Evolutionary conservation across 2,329 filamentous ascomycete species (phyloP).

Genomic region (Aureobasidium sp.): DNA sequence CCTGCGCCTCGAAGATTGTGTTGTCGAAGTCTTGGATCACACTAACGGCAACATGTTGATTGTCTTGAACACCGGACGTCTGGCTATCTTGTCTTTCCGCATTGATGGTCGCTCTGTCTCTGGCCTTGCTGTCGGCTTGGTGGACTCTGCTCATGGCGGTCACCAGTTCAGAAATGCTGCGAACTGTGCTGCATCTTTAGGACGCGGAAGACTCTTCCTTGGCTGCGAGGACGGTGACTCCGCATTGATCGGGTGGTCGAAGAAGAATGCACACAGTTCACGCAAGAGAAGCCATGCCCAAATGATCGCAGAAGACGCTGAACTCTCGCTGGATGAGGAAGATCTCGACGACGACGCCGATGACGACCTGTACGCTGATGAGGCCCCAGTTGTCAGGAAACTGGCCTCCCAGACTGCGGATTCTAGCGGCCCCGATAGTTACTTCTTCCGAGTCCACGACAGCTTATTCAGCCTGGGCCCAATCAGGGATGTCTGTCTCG

Average conservation of each 20-base stretch:
- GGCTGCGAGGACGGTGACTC: conserved; percentile 83
- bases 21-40: conserved; percentile 66
- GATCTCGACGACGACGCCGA: conserved; percentile 53
- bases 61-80: conserved; percentile 65
- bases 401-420: conserved; percentile 30
- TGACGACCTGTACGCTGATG: conserved; percentile 59
- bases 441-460: conserved; percentile 72
- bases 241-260: conserved; percentile 70
- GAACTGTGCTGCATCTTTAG: conserved; percentile 64
- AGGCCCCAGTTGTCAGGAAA: conserved; percentile 36
- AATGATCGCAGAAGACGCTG: conserved; percentile 45
- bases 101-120: conserved; percentile 89
- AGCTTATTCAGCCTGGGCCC: conserved; percentile 70
- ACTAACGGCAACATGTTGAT: conserved; percentile 81
- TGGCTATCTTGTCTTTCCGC: conserved; percentile 72
- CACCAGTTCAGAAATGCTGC: conserved; percentile 53
- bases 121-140: conserved; percentile 64
- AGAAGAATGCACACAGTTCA: conserved; percentile 53
- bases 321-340: conserved; percentile 47
- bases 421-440: conserved; percentile 52
- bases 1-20: conserved; percentile 73
- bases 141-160: conserved; percentile 59
- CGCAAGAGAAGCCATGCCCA: conserved; percentile 60
- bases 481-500: conserved; percentile 66
- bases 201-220: conserved; percentile 66